A percentile compares a stretch with the other conserved stretches of the same genome.
Evolutionary conservation across 225 moss, liverwort and hornwort genomes (phyloP).

Genomic region (Marchantia paleacea): DNA sequence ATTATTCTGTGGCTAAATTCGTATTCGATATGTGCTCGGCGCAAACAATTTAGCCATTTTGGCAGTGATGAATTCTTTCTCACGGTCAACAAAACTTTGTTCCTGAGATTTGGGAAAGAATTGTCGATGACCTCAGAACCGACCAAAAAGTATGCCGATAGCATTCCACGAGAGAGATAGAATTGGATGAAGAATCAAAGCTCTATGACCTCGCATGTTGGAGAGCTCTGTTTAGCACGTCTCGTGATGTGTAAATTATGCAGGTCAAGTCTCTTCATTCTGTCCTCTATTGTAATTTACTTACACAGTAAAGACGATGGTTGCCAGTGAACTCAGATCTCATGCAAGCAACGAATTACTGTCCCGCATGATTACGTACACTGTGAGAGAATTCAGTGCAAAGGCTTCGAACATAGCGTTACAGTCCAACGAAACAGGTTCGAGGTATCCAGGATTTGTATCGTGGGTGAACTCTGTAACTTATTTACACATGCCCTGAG

Average conservation of each 20-base stretch:
- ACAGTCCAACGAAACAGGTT: too few relatives aligned
- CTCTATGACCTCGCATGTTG: neutral
- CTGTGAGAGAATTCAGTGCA: neutral
- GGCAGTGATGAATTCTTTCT: too few relatives aligned
- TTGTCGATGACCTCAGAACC: neutral
- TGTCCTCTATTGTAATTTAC: neutral
- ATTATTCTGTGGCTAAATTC: too few relatives aligned
- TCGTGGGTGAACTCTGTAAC: too few relatives aligned
- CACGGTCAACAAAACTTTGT: too few relatives aligned
- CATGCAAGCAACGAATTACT: neutral
- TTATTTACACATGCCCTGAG: too few relatives aligned
- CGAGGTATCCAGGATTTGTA: too few relatives aligned
- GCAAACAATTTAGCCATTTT: too few relatives aligned
- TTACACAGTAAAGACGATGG: neutral
- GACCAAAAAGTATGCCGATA: neutral
- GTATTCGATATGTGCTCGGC: too few relatives aligned
- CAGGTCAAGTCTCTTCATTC: neutral
- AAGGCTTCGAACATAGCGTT: too few relatives aligned
- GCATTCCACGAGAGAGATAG: neutral
- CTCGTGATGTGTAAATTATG: neutral
- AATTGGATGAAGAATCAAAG: neutral
- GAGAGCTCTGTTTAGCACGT: neutral
- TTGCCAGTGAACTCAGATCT: neutral
- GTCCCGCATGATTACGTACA: neutral
- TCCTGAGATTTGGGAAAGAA: too few relatives aligned